Conservation (phyloP, 768 basidiomycete species). For the Leccinum uliginosum region DNA sequence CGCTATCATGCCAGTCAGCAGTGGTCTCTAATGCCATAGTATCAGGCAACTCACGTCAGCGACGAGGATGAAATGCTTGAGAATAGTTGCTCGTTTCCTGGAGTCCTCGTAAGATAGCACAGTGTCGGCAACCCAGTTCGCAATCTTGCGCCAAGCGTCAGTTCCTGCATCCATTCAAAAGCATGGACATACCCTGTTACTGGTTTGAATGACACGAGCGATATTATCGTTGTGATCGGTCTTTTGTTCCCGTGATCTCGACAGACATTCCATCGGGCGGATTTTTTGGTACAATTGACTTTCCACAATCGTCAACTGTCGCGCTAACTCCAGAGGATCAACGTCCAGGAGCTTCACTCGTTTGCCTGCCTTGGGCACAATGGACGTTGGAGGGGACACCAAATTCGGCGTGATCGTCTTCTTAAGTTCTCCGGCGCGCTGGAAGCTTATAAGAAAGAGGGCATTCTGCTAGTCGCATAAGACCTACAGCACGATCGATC, state of each 20-base stretch:
- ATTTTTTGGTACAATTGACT: slow-evolving; percentile 83
- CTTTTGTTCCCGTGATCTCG: slow-evolving; percentile 74
- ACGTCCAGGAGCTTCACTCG: slow-evolving; percentile 82
- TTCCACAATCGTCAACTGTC: slow-evolving; percentile 92
- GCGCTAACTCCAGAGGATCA: slow-evolving; percentile 83
- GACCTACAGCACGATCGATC: slow-evolving; percentile 76
- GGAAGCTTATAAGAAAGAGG: slow-evolving; percentile 16
- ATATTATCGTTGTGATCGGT: slow-evolving; percentile 79
- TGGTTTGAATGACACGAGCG: slow-evolving; percentile 79
- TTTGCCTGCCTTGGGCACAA: slow-evolving; percentile 66
- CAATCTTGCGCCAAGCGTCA: slow-evolving; percentile 53
- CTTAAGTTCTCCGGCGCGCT: slow-evolving; percentile 52
- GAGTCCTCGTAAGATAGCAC: slow-evolving; percentile 81
- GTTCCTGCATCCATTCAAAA: not conserved
- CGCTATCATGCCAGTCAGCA: slow-evolving; percentile 48
- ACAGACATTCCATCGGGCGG: slow-evolving; percentile 84
- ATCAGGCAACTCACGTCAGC: slow-evolving; percentile 68
- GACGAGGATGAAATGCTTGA: slow-evolving; percentile 88
- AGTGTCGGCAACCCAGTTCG: slow-evolving; percentile 87
- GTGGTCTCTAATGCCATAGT: not conserved
- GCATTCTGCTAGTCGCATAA: not conserved
- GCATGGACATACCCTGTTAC: slow-evolving; percentile 61
- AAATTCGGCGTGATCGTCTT: slow-evolving; percentile 54
- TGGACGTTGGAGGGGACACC: slow-evolving; percentile 67
- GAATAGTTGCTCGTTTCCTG: slow-evolving; percentile 69